These are phyloP conservation scores for Clavariopsis aquatica DNA, from an alignment of 495 filamentous ascomycete genomes.

Conservation along the genomic window DNA sequence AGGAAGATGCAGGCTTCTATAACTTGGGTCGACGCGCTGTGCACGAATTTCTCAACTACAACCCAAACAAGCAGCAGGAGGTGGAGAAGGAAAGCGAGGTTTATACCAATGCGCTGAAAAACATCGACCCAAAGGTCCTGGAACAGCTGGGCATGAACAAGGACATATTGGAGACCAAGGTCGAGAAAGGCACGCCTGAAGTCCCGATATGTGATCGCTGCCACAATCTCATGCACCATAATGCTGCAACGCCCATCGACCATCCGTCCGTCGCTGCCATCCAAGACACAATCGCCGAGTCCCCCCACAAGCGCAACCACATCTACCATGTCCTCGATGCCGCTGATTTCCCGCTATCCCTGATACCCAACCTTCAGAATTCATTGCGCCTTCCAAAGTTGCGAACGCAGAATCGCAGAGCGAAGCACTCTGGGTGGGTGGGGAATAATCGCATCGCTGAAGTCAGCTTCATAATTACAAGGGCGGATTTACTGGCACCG, in stretches of 20 bases:
- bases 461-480: conserved; percentile 85
- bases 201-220: conserved; percentile 79
- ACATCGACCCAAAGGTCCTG: conserved; percentile 26
- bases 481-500: conserved; percentile 81
- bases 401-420: conserved; percentile 74
- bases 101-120: conserved; percentile 35
- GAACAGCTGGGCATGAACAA: conserved; percentile 31
- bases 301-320: conserved; percentile 83
- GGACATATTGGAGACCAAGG: conserved; percentile 17
- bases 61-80: conserved; percentile 27
- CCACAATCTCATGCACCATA: conserved; percentile 75
- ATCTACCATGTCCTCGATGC: conserved; percentile 98
- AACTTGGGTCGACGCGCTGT: conserved; percentile 56
- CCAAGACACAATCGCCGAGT: conserved; percentile 76
- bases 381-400: conserved; percentile 64
- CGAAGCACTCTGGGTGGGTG: conserved; percentile 60
- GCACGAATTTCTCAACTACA: conserved; percentile 49
- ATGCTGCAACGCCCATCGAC: conserved; percentile 63
- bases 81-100: conserved; percentile 41
- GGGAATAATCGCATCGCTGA: conserved; percentile 62
- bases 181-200: conserved; percentile 1
- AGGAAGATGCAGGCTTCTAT: conserved; percentile 78
- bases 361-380: conserved; percentile 65
- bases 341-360: conserved; percentile 92
- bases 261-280: conserved; percentile 80